Conservation (phyloP, 2,329 filamentous ascomycete species). For the Pseudocercospora macadamiae region DNA sequence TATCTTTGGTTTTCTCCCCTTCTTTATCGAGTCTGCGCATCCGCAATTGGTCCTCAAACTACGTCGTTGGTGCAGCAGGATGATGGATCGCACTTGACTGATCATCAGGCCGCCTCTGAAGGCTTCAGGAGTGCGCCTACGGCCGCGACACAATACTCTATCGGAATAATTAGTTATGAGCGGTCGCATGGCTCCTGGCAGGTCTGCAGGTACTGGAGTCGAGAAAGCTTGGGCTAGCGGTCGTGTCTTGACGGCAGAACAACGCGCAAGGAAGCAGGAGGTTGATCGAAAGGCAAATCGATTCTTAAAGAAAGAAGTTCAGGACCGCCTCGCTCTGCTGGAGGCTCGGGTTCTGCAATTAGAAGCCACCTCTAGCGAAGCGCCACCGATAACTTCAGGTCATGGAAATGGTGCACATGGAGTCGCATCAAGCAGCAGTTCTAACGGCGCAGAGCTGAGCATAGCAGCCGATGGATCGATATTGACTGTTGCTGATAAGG, state of each 20-base stretch:
- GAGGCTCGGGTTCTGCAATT: constrained; percentile 26
- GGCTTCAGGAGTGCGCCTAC: not conserved
- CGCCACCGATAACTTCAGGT: not conserved
- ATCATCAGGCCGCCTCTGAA: not conserved
- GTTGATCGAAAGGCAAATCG: constrained; percentile 30
- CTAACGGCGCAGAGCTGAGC: not conserved
- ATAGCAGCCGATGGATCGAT: not conserved
- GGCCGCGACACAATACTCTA: not conserved
- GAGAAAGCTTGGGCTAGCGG: constrained; percentile 31
- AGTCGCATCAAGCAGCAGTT: not conserved
- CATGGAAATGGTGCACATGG: not conserved
- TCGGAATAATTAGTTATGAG: constrained; percentile 20
- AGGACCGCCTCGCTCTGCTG: constrained; percentile 26
- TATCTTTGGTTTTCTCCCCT: not conserved
- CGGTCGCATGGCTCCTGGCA: constrained; percentile 26
- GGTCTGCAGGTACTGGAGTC: constrained; percentile 19
- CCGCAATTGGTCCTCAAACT: not conserved
- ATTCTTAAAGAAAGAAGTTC: constrained; percentile 31
- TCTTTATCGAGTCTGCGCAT: not conserved
- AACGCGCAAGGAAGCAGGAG: constrained; percentile 29
- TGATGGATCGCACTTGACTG: not conserved
- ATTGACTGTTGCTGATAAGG: constrained; percentile 3
- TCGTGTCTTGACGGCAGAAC: constrained; percentile 28
- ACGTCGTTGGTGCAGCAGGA: not conserved
- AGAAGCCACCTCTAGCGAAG: constrained; percentile 10